These are phyloP conservation scores for Chlorella ohadii DNA, from an alignment of 139 green algal genomes.

Conservation along the genomic window DNA sequence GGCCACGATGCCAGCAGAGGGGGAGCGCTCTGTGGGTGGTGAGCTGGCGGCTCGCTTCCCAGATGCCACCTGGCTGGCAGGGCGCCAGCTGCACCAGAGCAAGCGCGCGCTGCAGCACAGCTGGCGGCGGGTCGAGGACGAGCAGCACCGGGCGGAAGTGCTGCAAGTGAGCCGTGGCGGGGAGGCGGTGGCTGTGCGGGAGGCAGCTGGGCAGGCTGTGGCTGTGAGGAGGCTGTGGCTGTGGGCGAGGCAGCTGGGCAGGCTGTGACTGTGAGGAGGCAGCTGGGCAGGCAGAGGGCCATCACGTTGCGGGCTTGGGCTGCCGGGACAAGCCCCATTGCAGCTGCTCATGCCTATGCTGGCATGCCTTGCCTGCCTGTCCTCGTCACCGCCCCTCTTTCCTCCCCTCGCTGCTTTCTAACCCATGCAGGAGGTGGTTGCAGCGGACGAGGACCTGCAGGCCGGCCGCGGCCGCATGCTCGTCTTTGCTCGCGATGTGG, in stretches of 20 bases:
- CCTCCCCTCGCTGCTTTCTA: background rate
- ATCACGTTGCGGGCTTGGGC: too few relatives aligned
- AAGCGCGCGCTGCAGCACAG: conserved; percentile 57
- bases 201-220: background rate
- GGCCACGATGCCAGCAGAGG: conserved; percentile 87
- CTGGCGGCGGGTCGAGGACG: conserved; percentile 47
- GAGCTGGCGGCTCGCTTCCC: conserved; percentile 70
- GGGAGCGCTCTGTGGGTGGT: conserved; percentile 65
- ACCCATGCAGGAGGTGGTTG: conserved; percentile 40
- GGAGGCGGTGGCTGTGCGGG: background rate
- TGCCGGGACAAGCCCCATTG: too few relatives aligned
- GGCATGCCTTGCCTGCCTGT: too few relatives aligned
- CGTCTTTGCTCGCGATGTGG: conserved; percentile 81
- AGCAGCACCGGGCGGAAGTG: background rate
- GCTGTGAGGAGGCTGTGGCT: background rate
- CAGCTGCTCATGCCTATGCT: too few relatives aligned
- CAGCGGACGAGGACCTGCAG: conserved; percentile 8
- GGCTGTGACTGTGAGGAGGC: too few relatives aligned
- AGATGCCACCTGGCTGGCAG: conserved; percentile 75
- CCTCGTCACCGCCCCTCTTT: too few relatives aligned
- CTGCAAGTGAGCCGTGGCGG: background rate
- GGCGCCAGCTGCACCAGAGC: conserved; percentile 72
- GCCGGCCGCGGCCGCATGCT: conserved; percentile 65
- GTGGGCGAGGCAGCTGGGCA: too few relatives aligned
- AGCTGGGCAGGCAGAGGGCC: too few relatives aligned